phyloP scores from a whole-genome alignment of 805 yeast species.

The Nakazawaea wickerhamii region DNA sequence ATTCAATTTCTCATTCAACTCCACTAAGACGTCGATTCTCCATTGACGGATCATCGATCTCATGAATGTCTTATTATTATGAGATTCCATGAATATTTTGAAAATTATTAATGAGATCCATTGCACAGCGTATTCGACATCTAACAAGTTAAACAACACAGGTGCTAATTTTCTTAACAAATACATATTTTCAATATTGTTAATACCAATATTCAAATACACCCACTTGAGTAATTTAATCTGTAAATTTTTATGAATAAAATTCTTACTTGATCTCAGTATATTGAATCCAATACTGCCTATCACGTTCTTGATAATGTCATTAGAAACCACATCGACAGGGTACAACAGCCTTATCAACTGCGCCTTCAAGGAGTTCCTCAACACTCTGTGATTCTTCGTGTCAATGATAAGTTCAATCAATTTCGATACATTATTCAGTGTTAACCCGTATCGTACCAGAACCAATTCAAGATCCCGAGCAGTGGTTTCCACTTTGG shows the following conservation, averaged over 20 bases:
- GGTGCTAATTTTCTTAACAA: conserved; percentile 6
- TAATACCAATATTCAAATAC: conserved; percentile 9
- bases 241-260: conserved; percentile 10
- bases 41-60: conserved; percentile 1
- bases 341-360: conserved; percentile 7
- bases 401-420: neutral
- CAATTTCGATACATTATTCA: neutral
- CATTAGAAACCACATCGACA: conserved; percentile 3
- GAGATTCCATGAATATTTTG: conserved; percentile 2
- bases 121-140: conserved; percentile 2
- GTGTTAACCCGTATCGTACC: conserved; percentile 8
- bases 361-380: neutral
- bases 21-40: conserved; percentile 6
- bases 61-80: neutral
- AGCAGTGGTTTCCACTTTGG: neutral
- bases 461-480: conserved; percentile 4
- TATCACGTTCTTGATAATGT: conserved; percentile 1
- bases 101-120: conserved; percentile 9
- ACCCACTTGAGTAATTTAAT: conserved; percentile 7
- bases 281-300: conserved; percentile 10
- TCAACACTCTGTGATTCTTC: neutral
- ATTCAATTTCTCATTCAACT: conserved; percentile 6
- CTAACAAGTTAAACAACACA: conserved; percentile 6
- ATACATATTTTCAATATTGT: conserved; percentile 1
- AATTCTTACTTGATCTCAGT: neutral